Base-by-base conservation (phyloP, 768 basidiomycete genomes). In the Russula brevipes region DNA sequence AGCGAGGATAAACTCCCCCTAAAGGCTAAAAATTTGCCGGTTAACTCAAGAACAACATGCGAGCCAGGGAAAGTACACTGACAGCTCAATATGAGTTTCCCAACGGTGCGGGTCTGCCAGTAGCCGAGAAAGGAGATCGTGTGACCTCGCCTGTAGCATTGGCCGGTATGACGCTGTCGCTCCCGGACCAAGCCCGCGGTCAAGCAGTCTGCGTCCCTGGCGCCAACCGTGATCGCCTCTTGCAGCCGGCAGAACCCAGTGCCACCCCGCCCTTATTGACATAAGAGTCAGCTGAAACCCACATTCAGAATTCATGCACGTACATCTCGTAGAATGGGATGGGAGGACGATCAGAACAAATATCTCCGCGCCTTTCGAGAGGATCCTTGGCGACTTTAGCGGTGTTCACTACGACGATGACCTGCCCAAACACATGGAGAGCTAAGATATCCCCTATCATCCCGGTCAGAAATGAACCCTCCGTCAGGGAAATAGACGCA, bases 321-420 rank as follows among this genome's bases (percentile, higher is more conserved):
- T 24, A 64, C 63, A 64, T 54, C 3, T 60, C 63, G 6, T 19
- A 35, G n/a, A 64, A 8, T 8, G 57, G 36, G 19, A 35, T 14
- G 1, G 1, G 8, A 6, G 57, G 36, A 2, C 63, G 58, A 54
- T 55, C 53, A 3, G 58, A 54, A 53, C 47, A 64, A 9, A 54
- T 80, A 19, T 76, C 67, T 58, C 82, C 79, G 57, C 81, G 76
- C 69, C 78, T 83, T 46, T 83, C 82, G 35, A 85, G 73, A 31
- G 85, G 72, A 59, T 80, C 81, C 11, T 75, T 74, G 41, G 78
- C 75, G 8, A 75, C 78, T 63, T 77, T 74, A 62, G 74, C 61
- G 58, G 77, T 77, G 70, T 78, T 82, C 42, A 85, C 70, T 59
- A 85, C 71, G 56, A 85, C 66, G 70, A 82, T 77, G 6, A 78